These are phyloP conservation scores for Bauhinia variegata DNA, from an alignment of 306 rosid species.

Conservation along the genomic window DNA sequence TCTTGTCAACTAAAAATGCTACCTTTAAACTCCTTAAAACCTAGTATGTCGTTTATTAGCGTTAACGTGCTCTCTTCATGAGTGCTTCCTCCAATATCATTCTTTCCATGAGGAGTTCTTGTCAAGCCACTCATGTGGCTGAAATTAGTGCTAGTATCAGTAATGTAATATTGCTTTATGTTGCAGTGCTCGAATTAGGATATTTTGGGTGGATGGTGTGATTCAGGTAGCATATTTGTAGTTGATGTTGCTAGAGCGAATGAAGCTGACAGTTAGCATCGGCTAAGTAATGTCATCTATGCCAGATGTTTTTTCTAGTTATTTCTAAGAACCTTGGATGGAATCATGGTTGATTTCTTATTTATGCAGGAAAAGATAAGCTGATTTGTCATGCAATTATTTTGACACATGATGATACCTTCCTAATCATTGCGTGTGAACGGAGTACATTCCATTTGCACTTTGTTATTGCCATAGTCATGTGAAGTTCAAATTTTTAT, in stretches of 20 bases:
- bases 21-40: background rate
- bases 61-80: no score
- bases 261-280: conserved; percentile 19
- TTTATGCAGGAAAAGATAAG: background rate
- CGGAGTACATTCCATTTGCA: conserved; percentile 22
- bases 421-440: conserved; percentile 21
- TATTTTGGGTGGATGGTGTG: conserved; percentile 92
- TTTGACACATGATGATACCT: conserved; percentile 3
- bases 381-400: background rate
- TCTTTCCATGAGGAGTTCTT: no score
- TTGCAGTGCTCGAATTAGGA: conserved; percentile 77
- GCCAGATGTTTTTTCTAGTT: conserved; percentile 10
- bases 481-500: background rate
- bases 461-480: conserved; percentile 6
- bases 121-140: no score
- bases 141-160: background rate
- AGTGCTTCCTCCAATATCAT: no score
- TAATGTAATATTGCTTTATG: conserved; percentile 30
- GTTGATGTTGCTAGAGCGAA: conserved; percentile 53
- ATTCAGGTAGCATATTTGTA: conserved; percentile 77
- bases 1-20: conserved; percentile 1
- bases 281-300: conserved; percentile 17
- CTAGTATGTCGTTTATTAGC: background rate
- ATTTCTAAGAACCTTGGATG: background rate
- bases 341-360: background rate